Conservation (phyloP, 257 asterid genomes). For the Penstemon newberryi region DNA sequence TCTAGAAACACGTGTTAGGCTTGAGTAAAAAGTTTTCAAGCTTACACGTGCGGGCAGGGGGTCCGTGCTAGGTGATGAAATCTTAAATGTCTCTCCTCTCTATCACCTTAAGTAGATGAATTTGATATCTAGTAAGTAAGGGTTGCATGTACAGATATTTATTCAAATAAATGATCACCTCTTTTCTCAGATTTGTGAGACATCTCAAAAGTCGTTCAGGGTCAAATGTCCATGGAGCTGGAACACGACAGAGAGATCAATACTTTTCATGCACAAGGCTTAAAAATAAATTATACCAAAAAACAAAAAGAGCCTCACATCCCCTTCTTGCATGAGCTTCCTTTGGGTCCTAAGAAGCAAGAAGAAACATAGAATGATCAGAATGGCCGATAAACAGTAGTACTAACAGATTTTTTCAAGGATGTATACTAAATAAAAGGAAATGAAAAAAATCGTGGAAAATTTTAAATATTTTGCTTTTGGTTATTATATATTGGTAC, state of each 20-base stretch:
- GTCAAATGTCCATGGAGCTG: slow-evolving; percentile 98
- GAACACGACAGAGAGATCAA: slow-evolving; percentile 34
- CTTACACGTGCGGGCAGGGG: no score
- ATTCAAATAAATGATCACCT: slow-evolving; percentile 47
- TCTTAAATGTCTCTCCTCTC: no score
- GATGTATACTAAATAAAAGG: not conserved
- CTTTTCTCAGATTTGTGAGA: slow-evolving; percentile 56
- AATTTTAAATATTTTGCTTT: no score
- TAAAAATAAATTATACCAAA: slow-evolving; percentile 15
- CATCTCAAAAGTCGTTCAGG: slow-evolving; percentile 67
- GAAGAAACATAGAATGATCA: slow-evolving; percentile 26
- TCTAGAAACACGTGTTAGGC: no score
- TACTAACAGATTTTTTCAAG: not conserved
- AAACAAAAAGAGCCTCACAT: slow-evolving; percentile 46
- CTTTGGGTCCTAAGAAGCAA: slow-evolving; percentile 67
- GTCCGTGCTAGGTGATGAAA: no score
- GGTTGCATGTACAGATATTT: slow-evolving; percentile 11
- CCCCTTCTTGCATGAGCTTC: slow-evolving; percentile 99
- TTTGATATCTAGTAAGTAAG: no score
- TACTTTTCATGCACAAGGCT: slow-evolving; percentile 16
- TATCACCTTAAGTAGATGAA: no score
- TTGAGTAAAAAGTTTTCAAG: no score
- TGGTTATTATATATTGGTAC: no score
- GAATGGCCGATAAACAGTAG: slow-evolving; percentile 22
- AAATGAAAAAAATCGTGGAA: no score